Evolutionary conservation across 2,329 filamentous ascomycete species (phyloP).

Genomic region (Alternaria rosae): DNA sequence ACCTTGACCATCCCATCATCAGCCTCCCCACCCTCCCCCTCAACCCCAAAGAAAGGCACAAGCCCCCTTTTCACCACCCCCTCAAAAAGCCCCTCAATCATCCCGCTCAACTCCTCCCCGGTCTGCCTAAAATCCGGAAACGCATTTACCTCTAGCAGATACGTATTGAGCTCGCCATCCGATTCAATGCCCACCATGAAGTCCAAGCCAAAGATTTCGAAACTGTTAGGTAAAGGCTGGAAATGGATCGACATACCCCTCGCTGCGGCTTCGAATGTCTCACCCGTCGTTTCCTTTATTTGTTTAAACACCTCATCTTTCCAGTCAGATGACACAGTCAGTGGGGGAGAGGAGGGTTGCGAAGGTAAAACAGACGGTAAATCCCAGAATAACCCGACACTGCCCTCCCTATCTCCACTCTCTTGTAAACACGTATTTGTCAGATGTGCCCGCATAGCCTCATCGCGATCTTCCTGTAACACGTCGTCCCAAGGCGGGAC

Average conservation of each 20-base stretch:
- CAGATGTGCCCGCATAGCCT: conserved; percentile 74
- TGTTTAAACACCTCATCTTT: conserved; percentile 73
- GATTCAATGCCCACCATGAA: conserved; percentile 70
- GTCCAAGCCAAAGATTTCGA: conserved; percentile 91
- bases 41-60: conserved; percentile 68
- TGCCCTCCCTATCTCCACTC: conserved; percentile 62
- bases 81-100: conserved; percentile 80
- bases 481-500: conserved; percentile 62
- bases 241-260: conserved; percentile 88
- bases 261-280: conserved; percentile 87
- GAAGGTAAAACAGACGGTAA: conserved; percentile 55
- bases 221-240: conserved; percentile 84
- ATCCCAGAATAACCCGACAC: conserved; percentile 78
- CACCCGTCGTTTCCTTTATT: conserved; percentile 75
- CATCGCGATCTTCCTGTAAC: conserved; percentile 29
- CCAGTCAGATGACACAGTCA: no score
- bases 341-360: no score
- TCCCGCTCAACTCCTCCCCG: conserved; percentile 72
- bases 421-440: conserved; percentile 95
- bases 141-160: conserved; percentile 90
- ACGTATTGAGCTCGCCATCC: conserved; percentile 62
- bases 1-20: conserved; percentile 50
- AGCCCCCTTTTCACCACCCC: conserved; percentile 74
- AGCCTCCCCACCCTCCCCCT: conserved; percentile 8
- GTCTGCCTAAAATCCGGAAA: conserved; percentile 97